Conservation (phyloP, 1,139 yeast genomes). For the Taiozyma sp. region DNA sequence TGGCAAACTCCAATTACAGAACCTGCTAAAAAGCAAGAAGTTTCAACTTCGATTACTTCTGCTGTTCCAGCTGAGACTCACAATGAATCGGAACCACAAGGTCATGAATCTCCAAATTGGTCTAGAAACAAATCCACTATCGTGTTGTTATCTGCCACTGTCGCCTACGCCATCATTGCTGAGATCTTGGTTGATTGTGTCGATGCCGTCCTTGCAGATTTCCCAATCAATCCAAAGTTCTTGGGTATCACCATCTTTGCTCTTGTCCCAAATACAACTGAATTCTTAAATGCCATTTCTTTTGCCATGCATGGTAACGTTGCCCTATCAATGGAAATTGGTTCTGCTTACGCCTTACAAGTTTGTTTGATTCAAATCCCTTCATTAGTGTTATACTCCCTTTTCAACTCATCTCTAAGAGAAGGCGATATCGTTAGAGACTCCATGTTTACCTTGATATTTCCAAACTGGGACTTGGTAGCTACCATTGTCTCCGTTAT, state of each 20-base stretch:
- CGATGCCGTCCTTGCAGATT: conserved; percentile 75
- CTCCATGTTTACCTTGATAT: conserved; percentile 72
- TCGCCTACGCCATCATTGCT: conserved; percentile 88
- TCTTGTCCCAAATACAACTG: conserved; percentile 94
- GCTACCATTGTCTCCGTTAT: conserved; percentile 85
- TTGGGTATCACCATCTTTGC: conserved; percentile 94
- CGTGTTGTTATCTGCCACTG: conserved; percentile 80
- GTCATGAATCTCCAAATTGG: conserved; percentile 99
- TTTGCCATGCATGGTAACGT: conserved; percentile 96
- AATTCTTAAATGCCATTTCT: conserved; percentile 93
- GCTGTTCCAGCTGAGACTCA: conserved; percentile 10
- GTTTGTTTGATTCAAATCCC: conserved; percentile 96
- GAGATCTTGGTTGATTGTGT: conserved; percentile 93
- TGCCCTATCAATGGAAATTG: conserved; percentile 95
- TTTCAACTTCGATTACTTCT: conserved; percentile 18
- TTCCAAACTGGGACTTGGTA: conserved; percentile 94
- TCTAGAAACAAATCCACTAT: conserved; percentile 78
- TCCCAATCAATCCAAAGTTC: conserved; percentile 83
- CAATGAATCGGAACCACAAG: conserved; percentile 42
- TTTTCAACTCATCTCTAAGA: conserved; percentile 34
- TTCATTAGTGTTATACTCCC: conserved; percentile 75
- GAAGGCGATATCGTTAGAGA: conserved; percentile 33
- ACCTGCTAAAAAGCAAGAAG: conserved; percentile 11
- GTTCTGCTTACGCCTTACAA: conserved; percentile 95
- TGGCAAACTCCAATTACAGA: conserved; percentile 70